These are phyloP conservation scores for Cyberlindnera suaveolens DNA, from an alignment of 805 yeast species.

Conservation along the genomic window DNA sequence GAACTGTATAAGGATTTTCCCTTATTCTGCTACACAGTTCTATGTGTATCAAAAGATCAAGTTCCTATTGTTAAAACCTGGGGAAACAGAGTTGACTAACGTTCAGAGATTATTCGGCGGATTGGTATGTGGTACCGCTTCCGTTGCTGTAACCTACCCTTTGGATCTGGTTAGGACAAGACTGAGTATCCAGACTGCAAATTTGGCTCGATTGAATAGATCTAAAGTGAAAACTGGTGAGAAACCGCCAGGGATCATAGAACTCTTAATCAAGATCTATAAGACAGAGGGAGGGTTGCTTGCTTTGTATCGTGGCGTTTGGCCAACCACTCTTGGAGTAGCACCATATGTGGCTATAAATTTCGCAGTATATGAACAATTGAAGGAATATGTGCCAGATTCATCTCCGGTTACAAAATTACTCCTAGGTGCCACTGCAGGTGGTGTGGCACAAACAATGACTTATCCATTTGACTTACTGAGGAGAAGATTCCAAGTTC, in stretches of 20 bases:
- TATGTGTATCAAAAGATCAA: slow-evolving; percentile 70
- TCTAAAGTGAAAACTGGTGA: slow-evolving; percentile 31
- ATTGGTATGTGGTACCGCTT: slow-evolving; percentile 69
- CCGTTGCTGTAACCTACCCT: slow-evolving; percentile 85
- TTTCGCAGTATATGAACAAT: slow-evolving; percentile 80
- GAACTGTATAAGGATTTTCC: slow-evolving; percentile 85
- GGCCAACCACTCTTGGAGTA: slow-evolving; percentile 90
- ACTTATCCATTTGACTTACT: slow-evolving; percentile 90
- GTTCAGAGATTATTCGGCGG: slow-evolving; percentile 68
- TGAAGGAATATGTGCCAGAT: slow-evolving; percentile 49
- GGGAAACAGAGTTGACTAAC: slow-evolving; percentile 37
- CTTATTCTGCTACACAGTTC: slow-evolving; percentile 93
- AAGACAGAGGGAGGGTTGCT: slow-evolving; percentile 71
- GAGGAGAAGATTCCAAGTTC: slow-evolving; percentile 86
- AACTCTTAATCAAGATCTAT: slow-evolving; percentile 54
- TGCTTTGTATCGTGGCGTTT: slow-evolving; percentile 77
- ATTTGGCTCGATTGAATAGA: slow-evolving; percentile 34
- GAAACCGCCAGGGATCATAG: slow-evolving; percentile 67
- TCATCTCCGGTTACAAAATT: slow-evolving; percentile 49
- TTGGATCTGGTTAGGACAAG: slow-evolving; percentile 88
- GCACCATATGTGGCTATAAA: slow-evolving; percentile 95
- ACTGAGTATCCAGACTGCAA: slow-evolving; percentile 83
- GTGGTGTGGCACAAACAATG: slow-evolving; percentile 84
- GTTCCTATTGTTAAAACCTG: slow-evolving; percentile 27
- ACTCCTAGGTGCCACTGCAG: slow-evolving; percentile 76